Evolutionary conservation across 768 basidiomycete species (phyloP), one percentile per base, ranked within the genome.

Genomic region (Russula sp.): DNA sequence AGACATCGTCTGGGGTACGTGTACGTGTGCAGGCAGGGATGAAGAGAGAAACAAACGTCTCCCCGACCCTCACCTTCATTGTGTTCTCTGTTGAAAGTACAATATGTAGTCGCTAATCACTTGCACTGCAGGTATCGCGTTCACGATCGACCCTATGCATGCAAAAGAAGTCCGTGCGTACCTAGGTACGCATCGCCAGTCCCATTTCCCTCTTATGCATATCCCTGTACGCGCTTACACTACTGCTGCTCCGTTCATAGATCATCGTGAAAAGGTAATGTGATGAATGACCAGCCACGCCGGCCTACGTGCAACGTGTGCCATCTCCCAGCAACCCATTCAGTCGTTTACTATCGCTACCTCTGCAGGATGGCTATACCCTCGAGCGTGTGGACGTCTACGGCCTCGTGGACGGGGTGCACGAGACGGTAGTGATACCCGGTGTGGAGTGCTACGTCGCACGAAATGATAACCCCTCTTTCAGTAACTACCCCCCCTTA

Each of bases 391-490:
- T 94, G 11, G 83, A 93, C 61, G 79, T 98, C 14, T 86, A 88
- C 72, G 80, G 81, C 35, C 69, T 86, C 36, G 76, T 79, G 22
- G 76, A 76, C 41, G 83, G 81, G 11, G 7, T 8, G 2, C 68
- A 72, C 3, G 85, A 88, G 65, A 75, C 73, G 56, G 76, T 87
- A 0, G 73, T 87, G 9, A 77, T 87, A 43, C 79, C 78, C 35
- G 76, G 81, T 36, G 88, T 83, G 50, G 61, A 91, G 84, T 89
- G 92, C 60, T 98, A 96, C 70, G 90, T 97, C 7, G 95, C 93
- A 3, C 81, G 84, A 46, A 83, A 84, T 13, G 86, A 91, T 64
- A 97, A 96, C 65, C 90, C 92, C 0, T 93, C 91, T 0, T 97
- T 98, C 71, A 78, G 93, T n/a, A n/a, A n/a, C n/a, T n/a, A n/a